These are phyloP conservation scores for Lachancea lanzarotensis DNA, from an alignment of 805 yeast species.

Conservation along the genomic window DNA sequence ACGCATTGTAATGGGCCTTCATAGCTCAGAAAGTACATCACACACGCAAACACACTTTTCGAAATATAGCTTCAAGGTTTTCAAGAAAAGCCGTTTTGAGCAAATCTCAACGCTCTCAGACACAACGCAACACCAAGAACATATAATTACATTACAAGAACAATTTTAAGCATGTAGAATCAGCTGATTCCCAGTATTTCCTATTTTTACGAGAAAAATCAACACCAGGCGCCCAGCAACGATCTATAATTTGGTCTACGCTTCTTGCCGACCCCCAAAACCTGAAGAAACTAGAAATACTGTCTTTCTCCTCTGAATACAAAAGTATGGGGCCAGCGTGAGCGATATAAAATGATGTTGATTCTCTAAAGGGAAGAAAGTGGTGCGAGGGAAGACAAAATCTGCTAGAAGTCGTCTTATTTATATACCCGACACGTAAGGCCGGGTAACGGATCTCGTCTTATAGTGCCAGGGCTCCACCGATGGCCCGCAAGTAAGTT, in stretches of 20 bases:
- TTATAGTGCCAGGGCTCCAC: too few relatives aligned
- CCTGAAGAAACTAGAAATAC: constrained; percentile 6
- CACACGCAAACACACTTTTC: too few relatives aligned
- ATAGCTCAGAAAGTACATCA: too few relatives aligned
- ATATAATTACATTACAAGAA: not conserved
- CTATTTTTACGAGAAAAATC: constrained; percentile 21
- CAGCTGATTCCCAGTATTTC: constrained; percentile 39
- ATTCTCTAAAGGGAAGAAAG: constrained; percentile 8
- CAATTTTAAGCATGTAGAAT: constrained; percentile 23
- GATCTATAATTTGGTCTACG: constrained; percentile 30
- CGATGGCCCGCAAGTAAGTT: too few relatives aligned
- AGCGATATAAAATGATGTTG: constrained; percentile 27
- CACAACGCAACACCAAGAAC: not conserved
- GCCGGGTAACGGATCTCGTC: constrained; percentile 3
- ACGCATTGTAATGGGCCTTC: constrained; percentile 33
- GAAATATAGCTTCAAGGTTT: too few relatives aligned
- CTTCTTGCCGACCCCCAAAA: constrained; percentile 14
- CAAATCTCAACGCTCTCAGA: too few relatives aligned
- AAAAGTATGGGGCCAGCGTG: constrained; percentile 7
- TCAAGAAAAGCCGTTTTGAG: too few relatives aligned
- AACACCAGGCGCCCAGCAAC: constrained; percentile 40
- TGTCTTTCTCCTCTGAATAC: constrained; percentile 5
- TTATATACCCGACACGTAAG: not conserved
- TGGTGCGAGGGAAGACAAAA: not conserved
- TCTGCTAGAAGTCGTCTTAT: not conserved